Evolutionary conservation across 345 rosid genomes (phyloP), one percentile per base, ranked within the genome.

Genomic region (Lumnitzera racemosa): DNA sequence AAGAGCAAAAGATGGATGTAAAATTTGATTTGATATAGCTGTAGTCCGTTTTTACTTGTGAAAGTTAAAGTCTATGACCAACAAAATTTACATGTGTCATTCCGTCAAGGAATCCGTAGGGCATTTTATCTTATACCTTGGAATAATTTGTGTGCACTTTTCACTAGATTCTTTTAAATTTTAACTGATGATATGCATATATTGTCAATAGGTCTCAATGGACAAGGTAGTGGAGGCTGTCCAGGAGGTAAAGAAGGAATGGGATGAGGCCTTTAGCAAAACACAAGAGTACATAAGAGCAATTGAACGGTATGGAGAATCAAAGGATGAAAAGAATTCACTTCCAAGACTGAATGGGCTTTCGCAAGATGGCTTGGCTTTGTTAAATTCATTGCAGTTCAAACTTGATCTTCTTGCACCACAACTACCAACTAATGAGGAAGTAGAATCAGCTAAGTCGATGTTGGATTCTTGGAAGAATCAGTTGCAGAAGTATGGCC

Each of bases 331-430:
- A 68, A 80, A 76, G 73, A 70, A 66, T 70, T 92, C 96, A 8
- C 73, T 89, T 12, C 96, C 81, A 3, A 89, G 96, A 70, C 74
- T 87, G 57, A 92, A 83, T 31, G 84, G 84, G 13, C 71, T 87
- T 66, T 84, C 86, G 5, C 86, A 84, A 59, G 94, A 92, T 59
- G 90, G 88, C 12, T 76, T 89, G 69, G 83, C 89, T 69, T 63
- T 82, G 57, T 91, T 92, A 41, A 84, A 83, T 67, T 84, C 96
- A 8, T 76, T 89, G 59, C 87, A 80, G 54, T 89, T 84, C 69
- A 80, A 82, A 65, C 79, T 92, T 2, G 97, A 92, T 79, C 94
- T 89, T 41, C 91, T 89, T 5, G 80, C 96, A 0, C 96, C 97
- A 0, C 97, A 92, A 74, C 84, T 92, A 24, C 91, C 90, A 24